These are phyloP conservation scores for Aspergillus olivimuriae DNA, from an alignment of 495 filamentous ascomycete genomes.

Conservation along the genomic window DNA sequence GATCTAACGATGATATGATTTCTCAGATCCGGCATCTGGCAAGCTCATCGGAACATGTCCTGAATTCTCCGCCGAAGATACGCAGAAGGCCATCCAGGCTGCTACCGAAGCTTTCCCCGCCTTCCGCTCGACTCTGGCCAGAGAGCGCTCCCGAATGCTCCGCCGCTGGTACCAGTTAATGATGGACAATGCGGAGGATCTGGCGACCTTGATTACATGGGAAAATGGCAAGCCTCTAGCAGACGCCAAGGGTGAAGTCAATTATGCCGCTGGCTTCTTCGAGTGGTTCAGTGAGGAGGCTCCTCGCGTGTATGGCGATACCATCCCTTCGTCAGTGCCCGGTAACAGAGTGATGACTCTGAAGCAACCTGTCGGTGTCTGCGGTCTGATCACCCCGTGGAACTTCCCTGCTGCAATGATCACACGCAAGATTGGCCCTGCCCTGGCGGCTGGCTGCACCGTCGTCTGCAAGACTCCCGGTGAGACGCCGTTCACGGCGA, in stretches of 20 bases:
- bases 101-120: conserved; percentile 68
- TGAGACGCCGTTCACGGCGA: conserved; percentile 79
- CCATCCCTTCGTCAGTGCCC: conserved; percentile 62
- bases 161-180: conserved; percentile 88
- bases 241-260: conserved; percentile 66
- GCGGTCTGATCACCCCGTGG: conserved; percentile 93
- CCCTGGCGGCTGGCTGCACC: conserved; percentile 77
- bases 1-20: conserved; percentile 6
- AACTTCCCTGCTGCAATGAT: conserved; percentile 95
- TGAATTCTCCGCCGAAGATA: conserved; percentile 71
- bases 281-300: conserved; percentile 79
- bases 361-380: conserved; percentile 88
- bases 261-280: conserved; percentile 67
- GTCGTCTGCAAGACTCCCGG: conserved; percentile 78
- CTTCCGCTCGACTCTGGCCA: conserved; percentile 69
- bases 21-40: conserved; percentile 70
- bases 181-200: conserved; percentile 79
- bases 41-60: conserved; percentile 76
- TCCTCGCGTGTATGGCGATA: conserved; percentile 62
- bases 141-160: conserved; percentile 76
- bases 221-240: conserved; percentile 71
- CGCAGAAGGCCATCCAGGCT: conserved; percentile 68
- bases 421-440: conserved; percentile 80
- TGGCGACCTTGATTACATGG: conserved; percentile 83
- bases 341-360: conserved; percentile 72